Evolutionary conservation across 106 monocot species (phyloP).

Genomic region (Gastrodia elata): DNA sequence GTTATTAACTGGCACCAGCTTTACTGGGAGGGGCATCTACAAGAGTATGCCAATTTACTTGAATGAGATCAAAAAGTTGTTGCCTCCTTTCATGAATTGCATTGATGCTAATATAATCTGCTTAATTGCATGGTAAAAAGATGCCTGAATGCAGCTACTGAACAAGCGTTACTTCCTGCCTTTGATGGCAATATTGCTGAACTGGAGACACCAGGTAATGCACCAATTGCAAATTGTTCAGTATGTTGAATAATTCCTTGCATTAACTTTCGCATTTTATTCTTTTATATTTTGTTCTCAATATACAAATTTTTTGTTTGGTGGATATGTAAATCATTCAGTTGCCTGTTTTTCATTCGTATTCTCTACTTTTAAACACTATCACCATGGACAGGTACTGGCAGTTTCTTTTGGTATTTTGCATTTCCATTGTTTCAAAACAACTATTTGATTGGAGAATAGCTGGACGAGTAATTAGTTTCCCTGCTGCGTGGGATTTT

Average conservation of each 20-base stretch:
- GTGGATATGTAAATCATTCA: background rate
- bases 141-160: conserved; percentile 7
- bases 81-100: background rate
- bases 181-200: conserved; percentile 8
- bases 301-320: background rate
- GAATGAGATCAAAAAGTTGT: background rate
- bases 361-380: background rate
- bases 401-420: background rate
- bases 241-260: background rate
- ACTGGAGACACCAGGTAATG: conserved; percentile 8
- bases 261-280: background rate
- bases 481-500: background rate
- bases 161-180: conserved; percentile 6
- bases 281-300: conserved; percentile 2
- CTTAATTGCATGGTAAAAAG: conserved; percentile 2
- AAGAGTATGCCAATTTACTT: conserved; percentile 13
- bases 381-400: background rate
- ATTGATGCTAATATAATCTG: background rate
- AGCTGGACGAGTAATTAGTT: background rate
- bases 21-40: conserved; percentile 25
- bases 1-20: conserved; percentile 20
- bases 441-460: background rate
- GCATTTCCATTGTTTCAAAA: background rate
- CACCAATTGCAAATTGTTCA: background rate
- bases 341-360: background rate